A percentile compares a stretch with the other conserved stretches of the same genome.
phyloP scores from a whole-genome alignment of 148 eudicot species.

The Pouteria glomerata region DNA sequence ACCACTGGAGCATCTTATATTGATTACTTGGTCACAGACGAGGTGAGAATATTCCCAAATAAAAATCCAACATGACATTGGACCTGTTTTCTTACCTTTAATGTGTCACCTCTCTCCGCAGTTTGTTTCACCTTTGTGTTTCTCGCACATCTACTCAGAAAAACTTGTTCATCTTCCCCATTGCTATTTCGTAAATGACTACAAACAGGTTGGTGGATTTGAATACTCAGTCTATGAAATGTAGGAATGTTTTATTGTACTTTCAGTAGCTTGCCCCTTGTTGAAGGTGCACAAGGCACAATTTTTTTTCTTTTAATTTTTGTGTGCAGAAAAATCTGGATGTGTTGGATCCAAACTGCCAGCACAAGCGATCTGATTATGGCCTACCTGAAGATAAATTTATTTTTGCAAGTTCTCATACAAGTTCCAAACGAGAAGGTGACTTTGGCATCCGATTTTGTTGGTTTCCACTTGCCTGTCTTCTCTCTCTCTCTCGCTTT shows the following conservation, averaged over 20 bases:
- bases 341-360: constrained; percentile 60
- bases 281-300: not conserved
- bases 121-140: constrained; percentile 77
- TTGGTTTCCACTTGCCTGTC: too few relatives aligned
- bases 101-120: constrained; percentile 26
- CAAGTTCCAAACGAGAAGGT: constrained; percentile 87
- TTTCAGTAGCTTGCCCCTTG: not conserved
- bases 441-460: too few relatives aligned
- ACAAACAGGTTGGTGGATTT: constrained; percentile 63
- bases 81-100: not conserved
- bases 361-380: constrained; percentile 76
- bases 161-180: constrained; percentile 90
- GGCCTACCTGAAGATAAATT: constrained; percentile 90
- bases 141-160: constrained; percentile 76
- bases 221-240: not conserved
- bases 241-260: not conserved
- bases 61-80: not conserved
- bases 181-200: constrained; percentile 89
- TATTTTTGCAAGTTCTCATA: constrained; percentile 87
- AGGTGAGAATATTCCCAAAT: constrained; percentile 32
- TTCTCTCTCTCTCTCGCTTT: not conserved
- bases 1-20: constrained; percentile 89
- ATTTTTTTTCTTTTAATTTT: too few relatives aligned
- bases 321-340: constrained; percentile 70
- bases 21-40: constrained; percentile 84